Conservation (phyloP, 139 green algal species). For the Helicosporidium sp. region DNA sequence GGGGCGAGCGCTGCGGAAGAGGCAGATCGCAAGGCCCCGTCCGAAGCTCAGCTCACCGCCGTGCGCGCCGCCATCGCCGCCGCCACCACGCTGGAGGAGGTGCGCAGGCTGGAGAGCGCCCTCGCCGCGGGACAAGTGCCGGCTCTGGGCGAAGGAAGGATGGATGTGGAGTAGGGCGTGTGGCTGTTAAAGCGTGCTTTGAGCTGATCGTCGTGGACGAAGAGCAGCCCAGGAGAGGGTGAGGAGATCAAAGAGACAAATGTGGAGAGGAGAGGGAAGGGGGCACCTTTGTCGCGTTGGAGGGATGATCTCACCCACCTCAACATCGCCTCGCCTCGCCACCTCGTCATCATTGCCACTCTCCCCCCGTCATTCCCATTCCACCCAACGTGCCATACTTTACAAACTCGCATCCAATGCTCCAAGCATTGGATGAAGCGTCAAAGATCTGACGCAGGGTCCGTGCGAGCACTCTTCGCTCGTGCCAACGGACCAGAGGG, state of each 20-base stretch:
- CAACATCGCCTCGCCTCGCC: too few relatives aligned
- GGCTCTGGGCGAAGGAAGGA: background rate
- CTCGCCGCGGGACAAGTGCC: conserved; percentile 57
- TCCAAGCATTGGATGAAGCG: too few relatives aligned
- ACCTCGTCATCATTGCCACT: too few relatives aligned
- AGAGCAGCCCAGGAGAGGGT: background rate
- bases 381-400: too few relatives aligned
- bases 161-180: background rate
- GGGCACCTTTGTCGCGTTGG: too few relatives aligned
- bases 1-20: conserved; percentile 4
- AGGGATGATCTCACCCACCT: too few relatives aligned
- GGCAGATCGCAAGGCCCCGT: conserved; percentile 5
- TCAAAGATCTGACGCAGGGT: too few relatives aligned
- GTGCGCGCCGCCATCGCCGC: conserved; percentile 79
- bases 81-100: conserved; percentile 76
- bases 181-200: background rate
- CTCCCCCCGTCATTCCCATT: too few relatives aligned
- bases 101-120: conserved; percentile 56
- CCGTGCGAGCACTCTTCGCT: too few relatives aligned
- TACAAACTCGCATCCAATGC: too few relatives aligned
- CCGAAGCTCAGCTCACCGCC: conserved; percentile 53
- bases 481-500: too few relatives aligned
- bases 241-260: background rate
- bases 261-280: too few relatives aligned
- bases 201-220: background rate